Percentiles rank a stretch among this genome's conserved stretches.
Conservation (phyloP, 306 rosid genomes). For the Cucurbita moschata region DNA sequence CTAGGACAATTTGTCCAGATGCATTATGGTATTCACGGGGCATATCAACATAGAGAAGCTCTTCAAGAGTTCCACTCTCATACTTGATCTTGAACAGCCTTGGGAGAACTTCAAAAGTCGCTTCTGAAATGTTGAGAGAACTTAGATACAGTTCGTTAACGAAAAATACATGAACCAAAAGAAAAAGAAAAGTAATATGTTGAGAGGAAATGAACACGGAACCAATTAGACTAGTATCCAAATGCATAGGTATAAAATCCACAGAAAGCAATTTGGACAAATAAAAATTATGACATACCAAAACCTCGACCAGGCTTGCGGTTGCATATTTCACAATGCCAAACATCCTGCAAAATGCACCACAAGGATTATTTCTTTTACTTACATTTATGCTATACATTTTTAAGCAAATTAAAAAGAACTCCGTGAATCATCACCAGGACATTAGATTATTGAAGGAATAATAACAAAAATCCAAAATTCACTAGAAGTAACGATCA, state of each 20-base stretch:
- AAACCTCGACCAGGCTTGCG: constrained; percentile 97
- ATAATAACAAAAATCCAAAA: background rate
- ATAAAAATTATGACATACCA: constrained; percentile 25
- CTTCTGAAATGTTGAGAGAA: constrained; percentile 44
- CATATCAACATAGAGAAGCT: constrained; percentile 93
- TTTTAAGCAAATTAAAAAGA: background rate
- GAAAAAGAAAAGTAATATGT: background rate
- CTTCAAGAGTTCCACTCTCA: constrained; percentile 95
- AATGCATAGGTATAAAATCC: background rate
- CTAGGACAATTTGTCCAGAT: constrained; percentile 89
- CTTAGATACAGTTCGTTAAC: constrained; percentile 1
- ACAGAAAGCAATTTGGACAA: background rate
- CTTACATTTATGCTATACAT: background rate
- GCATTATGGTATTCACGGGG: constrained; percentile 89
- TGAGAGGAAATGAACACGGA: background rate
- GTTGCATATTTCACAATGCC: constrained; percentile 96
- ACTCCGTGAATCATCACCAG: background rate
- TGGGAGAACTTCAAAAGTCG: constrained; percentile 90
- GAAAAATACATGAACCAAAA: constrained; percentile 5
- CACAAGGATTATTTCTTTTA: background rate
- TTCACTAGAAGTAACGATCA: background rate
- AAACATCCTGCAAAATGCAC: constrained; percentile 61
- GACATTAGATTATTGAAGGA: background rate
- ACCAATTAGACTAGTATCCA: background rate
- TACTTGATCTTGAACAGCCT: constrained; percentile 90